These are phyloP conservation scores for Mycosphaerella sp. DNA, from an alignment of 2,329 filamentous ascomycete species.

Conservation along the genomic window DNA sequence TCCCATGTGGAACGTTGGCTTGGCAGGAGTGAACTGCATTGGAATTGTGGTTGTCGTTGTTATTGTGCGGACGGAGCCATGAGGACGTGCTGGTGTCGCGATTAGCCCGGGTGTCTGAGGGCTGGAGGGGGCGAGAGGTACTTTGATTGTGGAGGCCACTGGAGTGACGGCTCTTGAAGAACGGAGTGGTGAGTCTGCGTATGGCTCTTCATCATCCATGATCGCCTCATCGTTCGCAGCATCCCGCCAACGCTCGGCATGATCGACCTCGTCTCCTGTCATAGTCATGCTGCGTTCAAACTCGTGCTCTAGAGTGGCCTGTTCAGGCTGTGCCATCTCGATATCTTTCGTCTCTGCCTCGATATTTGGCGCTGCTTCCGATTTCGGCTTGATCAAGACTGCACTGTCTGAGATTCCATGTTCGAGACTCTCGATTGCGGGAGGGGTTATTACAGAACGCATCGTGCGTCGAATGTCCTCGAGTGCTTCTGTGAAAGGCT, in stretches of 20 bases:
- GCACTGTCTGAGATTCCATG: constrained; percentile 22
- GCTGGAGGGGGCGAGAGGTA: constrained; percentile 39
- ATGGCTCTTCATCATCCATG: constrained; percentile 20
- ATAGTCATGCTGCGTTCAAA: constrained; percentile 27
- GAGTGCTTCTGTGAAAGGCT: constrained; percentile 18
- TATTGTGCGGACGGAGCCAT: constrained; percentile 38
- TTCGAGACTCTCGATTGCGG: constrained; percentile 56
- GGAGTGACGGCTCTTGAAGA: constrained; percentile 8
- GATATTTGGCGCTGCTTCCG: constrained; percentile 7
- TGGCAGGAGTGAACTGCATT: constrained; percentile 42
- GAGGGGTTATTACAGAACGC: constrained; percentile 49
- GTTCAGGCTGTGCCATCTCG: constrained; percentile 13
- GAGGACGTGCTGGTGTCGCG: constrained; percentile 22
- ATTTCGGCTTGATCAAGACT: constrained; percentile 2
- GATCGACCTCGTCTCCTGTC: constrained; percentile 12
- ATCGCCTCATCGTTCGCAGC: constrained; percentile 13
- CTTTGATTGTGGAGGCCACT: constrained; percentile 15
- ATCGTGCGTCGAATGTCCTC: constrained; percentile 21
- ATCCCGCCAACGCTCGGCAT: not conserved
- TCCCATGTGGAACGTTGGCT: constrained; percentile 16
- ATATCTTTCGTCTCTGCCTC: constrained; percentile 14
- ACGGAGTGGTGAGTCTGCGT: constrained; percentile 15
- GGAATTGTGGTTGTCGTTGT: constrained; percentile 47
- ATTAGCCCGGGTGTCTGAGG: constrained; percentile 25
- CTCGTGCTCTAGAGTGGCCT: constrained; percentile 9